Conservation (phyloP, 2,329 filamentous ascomycete genomes). For the Hymenotorrendiella dingleyae region DNA sequence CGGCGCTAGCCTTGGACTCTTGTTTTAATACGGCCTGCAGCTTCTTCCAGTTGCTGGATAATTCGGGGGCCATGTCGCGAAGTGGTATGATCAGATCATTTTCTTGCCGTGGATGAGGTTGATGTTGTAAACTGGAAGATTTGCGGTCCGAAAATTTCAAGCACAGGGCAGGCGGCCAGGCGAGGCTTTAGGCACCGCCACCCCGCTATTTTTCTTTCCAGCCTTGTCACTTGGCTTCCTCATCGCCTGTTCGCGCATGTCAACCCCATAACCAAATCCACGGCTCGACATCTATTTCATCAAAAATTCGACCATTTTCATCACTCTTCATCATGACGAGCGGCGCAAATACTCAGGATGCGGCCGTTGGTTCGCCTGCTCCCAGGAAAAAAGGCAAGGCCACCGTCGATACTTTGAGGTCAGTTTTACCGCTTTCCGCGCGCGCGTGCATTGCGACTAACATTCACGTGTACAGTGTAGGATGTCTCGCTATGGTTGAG, state of each 20-base stretch:
- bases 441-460: slow-evolving; percentile 5
- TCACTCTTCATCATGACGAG: slow-evolving; percentile 46
- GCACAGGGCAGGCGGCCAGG: slow-evolving; percentile 11
- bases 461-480: slow-evolving; percentile 24
- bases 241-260: background rate
- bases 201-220: background rate
- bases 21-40: slow-evolving; percentile 55
- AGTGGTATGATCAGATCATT: slow-evolving; percentile 9
- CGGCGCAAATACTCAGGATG: slow-evolving; percentile 43
- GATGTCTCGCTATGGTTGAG: slow-evolving; percentile 32
- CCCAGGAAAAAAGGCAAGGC: slow-evolving; percentile 70
- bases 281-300: background rate
- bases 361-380: slow-evolving; percentile 50
- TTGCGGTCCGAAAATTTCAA: slow-evolving; percentile 1
- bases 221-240: background rate
- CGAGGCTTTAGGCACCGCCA: background rate
- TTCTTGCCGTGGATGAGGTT: slow-evolving; percentile 4
- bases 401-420: slow-evolving; percentile 78
- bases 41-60: slow-evolving; percentile 74
- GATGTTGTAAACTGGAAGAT: background rate
- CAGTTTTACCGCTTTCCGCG: slow-evolving; percentile 32
- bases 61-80: slow-evolving; percentile 29
- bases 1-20: slow-evolving; percentile 31
- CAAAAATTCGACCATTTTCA: slow-evolving; percentile 16
- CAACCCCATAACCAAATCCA: background rate